Evolutionary conservation across 1,139 yeast species (phyloP).

Genomic region (Saccharomyces hybrid): DNA sequence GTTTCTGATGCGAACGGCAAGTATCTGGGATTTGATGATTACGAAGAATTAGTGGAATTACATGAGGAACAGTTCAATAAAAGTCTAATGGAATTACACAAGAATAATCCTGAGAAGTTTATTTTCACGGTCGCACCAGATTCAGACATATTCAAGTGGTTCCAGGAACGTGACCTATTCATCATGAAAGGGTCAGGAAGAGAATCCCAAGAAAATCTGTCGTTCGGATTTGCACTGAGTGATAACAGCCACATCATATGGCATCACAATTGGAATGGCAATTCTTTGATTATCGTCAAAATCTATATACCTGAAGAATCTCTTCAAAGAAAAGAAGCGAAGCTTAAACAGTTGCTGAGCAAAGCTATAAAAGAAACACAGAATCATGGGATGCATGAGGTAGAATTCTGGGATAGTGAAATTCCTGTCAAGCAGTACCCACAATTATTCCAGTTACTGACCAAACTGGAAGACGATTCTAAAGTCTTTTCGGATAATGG

Average conservation of each 20-base stretch:
- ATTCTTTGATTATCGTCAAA: constrained; percentile 32
- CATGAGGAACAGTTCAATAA: constrained; percentile 28
- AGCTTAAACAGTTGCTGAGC: constrained; percentile 16
- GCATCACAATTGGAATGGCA: constrained; percentile 41
- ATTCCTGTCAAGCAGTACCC: constrained; percentile 22
- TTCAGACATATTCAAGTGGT: constrained; percentile 37
- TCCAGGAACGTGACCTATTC: constrained; percentile 37
- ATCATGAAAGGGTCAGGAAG: constrained; percentile 23
- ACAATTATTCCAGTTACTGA: constrained; percentile 13
- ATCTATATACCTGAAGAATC: constrained; percentile 17
- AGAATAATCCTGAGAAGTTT: constrained; percentile 29
- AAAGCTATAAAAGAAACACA: constrained; percentile 24
- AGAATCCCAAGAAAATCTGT: constrained; percentile 9
- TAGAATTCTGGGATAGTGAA: constrained; percentile 32
- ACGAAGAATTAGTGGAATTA: constrained; percentile 30
- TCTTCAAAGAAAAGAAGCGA: constrained; percentile 13
- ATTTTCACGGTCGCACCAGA: constrained; percentile 35
- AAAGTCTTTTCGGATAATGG: constrained; percentile 22
- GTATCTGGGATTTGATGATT: constrained; percentile 31
- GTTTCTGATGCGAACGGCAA: constrained; percentile 19
- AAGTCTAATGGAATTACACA: constrained; percentile 27
- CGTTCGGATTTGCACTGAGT: constrained; percentile 33
- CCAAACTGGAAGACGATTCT: constrained; percentile 14
- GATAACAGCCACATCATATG: constrained; percentile 37
- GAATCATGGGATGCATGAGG: constrained; percentile 10